Percentiles rank a stretch among this genome's conserved stretches.
phyloP scores from a whole-genome alignment of 2,329 filamentous ascomycete species.

The Curvularia sp. region DNA sequence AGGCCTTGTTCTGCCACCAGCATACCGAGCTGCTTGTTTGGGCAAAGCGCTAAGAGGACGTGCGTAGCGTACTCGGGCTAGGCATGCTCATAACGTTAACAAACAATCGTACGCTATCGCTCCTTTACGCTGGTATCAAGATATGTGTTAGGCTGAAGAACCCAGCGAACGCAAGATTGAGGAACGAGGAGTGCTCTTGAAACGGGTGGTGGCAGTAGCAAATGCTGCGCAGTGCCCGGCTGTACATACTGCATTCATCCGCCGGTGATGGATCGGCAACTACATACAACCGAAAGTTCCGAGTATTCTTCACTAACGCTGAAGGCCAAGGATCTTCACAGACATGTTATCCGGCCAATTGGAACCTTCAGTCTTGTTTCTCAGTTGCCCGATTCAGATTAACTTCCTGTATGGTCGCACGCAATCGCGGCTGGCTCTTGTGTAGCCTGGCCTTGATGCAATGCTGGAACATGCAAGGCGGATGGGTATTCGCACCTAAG shows the following conservation, averaged over 20 bases:
- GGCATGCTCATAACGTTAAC: neutral
- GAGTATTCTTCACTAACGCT: constrained; percentile 16
- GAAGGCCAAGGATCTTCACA: constrained; percentile 19
- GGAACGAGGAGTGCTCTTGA: neutral
- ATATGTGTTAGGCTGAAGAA: neutral
- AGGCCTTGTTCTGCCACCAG: constrained; percentile 20
- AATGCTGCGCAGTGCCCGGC: neutral
- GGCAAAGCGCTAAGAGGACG: constrained; percentile 19
- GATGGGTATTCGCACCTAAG: neutral
- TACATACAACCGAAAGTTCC: constrained; percentile 5
- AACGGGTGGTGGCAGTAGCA: neutral
- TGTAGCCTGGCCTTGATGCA: constrained; percentile 3
- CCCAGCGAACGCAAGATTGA: too few relatives aligned
- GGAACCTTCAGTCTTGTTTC: neutral
- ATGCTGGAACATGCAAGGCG: neutral
- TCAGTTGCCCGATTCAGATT: constrained; percentile 26
- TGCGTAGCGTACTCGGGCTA: neutral
- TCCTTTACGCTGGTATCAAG: neutral
- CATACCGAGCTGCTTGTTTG: constrained; percentile 26
- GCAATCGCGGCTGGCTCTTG: constrained; percentile 1
- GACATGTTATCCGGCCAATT: constrained; percentile 25
- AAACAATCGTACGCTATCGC: neutral
- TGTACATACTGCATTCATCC: neutral
- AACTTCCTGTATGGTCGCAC: constrained; percentile 16
- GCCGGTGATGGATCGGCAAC: constrained; percentile 11